Base-by-base conservation (phyloP, 2,329 filamentous ascomycete genomes). In the Aaosphaeria arxii region DNA sequence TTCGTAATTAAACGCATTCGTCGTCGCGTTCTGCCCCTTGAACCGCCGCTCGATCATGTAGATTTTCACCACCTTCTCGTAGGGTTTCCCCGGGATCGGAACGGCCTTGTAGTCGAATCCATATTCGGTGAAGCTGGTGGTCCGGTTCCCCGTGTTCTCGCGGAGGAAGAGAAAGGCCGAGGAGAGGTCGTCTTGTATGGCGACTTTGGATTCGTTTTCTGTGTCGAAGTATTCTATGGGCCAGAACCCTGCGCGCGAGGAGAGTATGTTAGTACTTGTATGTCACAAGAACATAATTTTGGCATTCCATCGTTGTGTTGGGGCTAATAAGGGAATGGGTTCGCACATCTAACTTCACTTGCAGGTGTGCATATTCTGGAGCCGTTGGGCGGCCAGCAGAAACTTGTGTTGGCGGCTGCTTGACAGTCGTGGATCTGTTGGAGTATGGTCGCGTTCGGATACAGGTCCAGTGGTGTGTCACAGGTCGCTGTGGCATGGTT, bases 381-480 rank as follows among this genome's bases (percentile, higher is more conserved):
- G 32, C 53, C 51, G 28, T 59, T 58, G 1, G 49, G 55, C 3
- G 58, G 56, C 44, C 46, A 61, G 49, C 56, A 61, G 42, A 50
- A 56, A 17, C 52, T 43, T n/a, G 50, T 53, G 5, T 49, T 45
- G 7, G 49, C 49, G 28, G 40, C 47, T 30, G 24, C 24, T 48
- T 61, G 56, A 35, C 56, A 59, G 40, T 32, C 41, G 47, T 35
- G 7, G 36, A 56, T 53, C n/a, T 45, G 24, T 9, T 45, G 17
- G 31, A 38, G 24, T 7, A n/a, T 17, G 41, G 13, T 28, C 30
- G 42, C 31, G 40, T 29, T 43, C 17, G 30, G 6, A 24, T 24
- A 24, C 17, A 24, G 17, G 17, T 24, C 17, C 3, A 24, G 17
- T 24, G 17, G 17, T 24, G 17, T 24, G 17, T 24, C 17, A 3